Evolutionary conservation across 225 moss, liverwort and hornwort species (phyloP), one percentile per base, ranked within the genome.

Genomic region (Takakia lepidozioides): DNA sequence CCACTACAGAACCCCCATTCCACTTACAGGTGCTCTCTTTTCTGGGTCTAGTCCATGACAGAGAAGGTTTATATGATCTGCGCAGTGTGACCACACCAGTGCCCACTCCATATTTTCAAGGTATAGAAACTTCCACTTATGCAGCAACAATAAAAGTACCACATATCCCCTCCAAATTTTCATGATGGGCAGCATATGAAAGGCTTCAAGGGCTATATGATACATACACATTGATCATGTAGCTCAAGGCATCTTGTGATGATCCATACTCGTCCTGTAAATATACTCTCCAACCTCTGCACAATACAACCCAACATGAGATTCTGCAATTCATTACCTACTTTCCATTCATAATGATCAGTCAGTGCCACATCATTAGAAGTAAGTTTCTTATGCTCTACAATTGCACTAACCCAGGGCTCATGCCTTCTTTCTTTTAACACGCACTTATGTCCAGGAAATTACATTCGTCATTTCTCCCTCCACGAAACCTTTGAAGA

Each of bases 271-370:
- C 98, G 46, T 99, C 85, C 32, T 85, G 76, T 57, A 91, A 49
- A 58, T 85, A 99, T 19, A 99, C 98, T 64, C 91, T 75, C 85
- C 83, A 91, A 8, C 98, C 98, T 71, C 98, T 98, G 70, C 63
- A n/a, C n/a, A n/a, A n/a, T n/a, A n/a, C n/a, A n/a, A n/a, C n/a
- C n/a, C n/a, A n/a, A n/a, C n/a, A n/a, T n/a, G n/a, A n/a, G n/a
- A n/a, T n/a, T n/a, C n/a, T n/a, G n/a, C n/a, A n/a, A n/a, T n/a
- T n/a, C n/a, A n/a, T n/a, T n/a, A n/a, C n/a, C n/a, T n/a, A n/a
- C n/a, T n/a, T n/a, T n/a, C n/a, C n/a, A n/a, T n/a, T n/a, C n/a
- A n/a, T n/a, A n/a, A n/a, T n/a, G n/a, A n/a, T n/a, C n/a, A n/a
- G n/a, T n/a, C n/a, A n/a, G n/a, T n/a, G n/a, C n/a, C n/a, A n/a